phyloP scores from a whole-genome alignment of 371 early-diverging fungal genomes.

The Mortierella sp. region DNA sequence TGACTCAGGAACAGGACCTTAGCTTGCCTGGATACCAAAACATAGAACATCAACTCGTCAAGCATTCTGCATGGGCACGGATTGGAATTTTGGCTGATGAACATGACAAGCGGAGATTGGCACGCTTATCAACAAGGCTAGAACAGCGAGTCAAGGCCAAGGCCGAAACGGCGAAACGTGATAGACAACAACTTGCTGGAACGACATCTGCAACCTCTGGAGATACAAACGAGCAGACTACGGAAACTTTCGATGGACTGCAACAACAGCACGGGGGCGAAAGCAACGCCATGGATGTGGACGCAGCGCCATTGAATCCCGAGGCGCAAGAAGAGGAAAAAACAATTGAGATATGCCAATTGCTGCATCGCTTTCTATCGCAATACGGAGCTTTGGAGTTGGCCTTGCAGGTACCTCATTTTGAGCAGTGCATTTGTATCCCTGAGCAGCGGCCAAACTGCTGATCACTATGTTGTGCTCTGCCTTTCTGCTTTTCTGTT shows the following conservation, averaged over 20 bases:
- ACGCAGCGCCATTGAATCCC: background rate
- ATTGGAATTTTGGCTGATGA: conserved; percentile 24
- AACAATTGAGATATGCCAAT: conserved; percentile 19
- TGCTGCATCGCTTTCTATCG: conserved; percentile 7
- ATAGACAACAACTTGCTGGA: background rate
- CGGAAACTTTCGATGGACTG: too few relatives aligned
- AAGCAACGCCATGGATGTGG: conserved; percentile 22
- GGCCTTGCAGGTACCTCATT: conserved; percentile 27
- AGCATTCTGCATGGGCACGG: conserved; percentile 16
- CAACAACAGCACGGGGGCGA: background rate
- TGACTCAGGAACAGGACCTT: conserved; percentile 15
- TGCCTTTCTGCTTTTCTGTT: background rate
- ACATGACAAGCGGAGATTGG: conserved; percentile 19
- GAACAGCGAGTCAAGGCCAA: conserved; percentile 12
- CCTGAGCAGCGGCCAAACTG: background rate
- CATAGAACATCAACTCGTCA: conserved; percentile 13
- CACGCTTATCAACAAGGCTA: conserved; percentile 10
- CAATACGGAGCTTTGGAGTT: conserved; percentile 27
- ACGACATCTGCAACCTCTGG: too few relatives aligned
- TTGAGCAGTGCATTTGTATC: background rate
- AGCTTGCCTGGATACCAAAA: conserved; percentile 1
- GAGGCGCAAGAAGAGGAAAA: conserved; percentile 8
- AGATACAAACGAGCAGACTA: too few relatives aligned
- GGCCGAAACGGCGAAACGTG: background rate
- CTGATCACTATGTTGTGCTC: too few relatives aligned